phyloP scores from a whole-genome alignment of 768 basidiomycete species.

The Collybia sp. region DNA sequence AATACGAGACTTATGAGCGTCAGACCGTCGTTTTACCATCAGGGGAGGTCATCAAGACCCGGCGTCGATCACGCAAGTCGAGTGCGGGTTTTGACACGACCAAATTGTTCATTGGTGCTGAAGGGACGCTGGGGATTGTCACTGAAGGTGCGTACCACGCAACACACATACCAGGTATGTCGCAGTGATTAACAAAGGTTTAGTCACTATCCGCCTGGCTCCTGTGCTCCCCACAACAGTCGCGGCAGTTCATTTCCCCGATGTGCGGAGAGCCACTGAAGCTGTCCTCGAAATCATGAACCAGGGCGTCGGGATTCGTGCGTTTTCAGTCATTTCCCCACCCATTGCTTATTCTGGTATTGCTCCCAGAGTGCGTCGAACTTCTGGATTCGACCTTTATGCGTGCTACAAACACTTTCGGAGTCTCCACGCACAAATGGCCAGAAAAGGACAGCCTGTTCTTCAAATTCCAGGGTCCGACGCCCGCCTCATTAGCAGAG shows the following conservation, averaged over 20 bases:
- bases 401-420: slow-evolving; percentile 52
- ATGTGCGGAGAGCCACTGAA: slow-evolving; percentile 68
- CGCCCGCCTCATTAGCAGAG: slow-evolving; percentile 52
- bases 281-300: slow-evolving; percentile 73
- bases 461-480: slow-evolving; percentile 83
- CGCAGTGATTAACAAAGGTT: not conserved
- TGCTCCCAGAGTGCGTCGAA: slow-evolving; percentile 70
- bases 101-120: slow-evolving; percentile 83
- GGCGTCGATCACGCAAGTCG: slow-evolving; percentile 72
- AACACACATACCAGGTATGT: not conserved
- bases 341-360: not conserved
- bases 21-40: slow-evolving; percentile 87
- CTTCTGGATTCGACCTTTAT: slow-evolving; percentile 73
- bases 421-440: slow-evolving; percentile 51
- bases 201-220: slow-evolving; percentile 77
- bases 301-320: slow-evolving; percentile 73
- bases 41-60: slow-evolving; percentile 89
- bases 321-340: slow-evolving; percentile 18
- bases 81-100: slow-evolving; percentile 85
- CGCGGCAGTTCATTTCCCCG: slow-evolving; percentile 77
- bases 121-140: slow-evolving; percentile 79
- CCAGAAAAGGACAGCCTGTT: slow-evolving; percentile 68
- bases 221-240: slow-evolving; percentile 81
- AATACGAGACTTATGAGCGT: not conserved
- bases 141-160: slow-evolving; percentile 58